These are phyloP conservation scores for Xylariaceae sp. DNA, from an alignment of 2,329 filamentous ascomycete species.

Conservation along the genomic window DNA sequence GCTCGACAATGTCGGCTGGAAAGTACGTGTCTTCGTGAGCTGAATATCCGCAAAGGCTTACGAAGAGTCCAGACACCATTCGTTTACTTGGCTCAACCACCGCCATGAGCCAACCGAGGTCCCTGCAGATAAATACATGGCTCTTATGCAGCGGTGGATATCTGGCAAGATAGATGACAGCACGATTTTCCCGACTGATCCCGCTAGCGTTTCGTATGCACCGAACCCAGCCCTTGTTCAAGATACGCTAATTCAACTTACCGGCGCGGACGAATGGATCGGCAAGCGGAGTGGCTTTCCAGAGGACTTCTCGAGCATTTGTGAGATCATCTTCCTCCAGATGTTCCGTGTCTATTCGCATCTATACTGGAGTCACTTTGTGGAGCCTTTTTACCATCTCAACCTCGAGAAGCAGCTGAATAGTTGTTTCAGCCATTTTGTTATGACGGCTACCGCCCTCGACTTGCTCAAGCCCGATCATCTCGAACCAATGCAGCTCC, in stretches of 20 bases:
- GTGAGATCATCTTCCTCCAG: not conserved
- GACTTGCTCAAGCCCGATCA: not conserved
- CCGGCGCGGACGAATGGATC: not conserved
- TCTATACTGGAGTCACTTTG: not conserved
- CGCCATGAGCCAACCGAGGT: not conserved
- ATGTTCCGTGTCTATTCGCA: conserved; percentile 1
- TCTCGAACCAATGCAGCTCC: not conserved
- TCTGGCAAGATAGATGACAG: not conserved
- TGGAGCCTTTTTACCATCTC: not conserved
- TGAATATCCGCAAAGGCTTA: not conserved
- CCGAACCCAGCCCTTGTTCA: not conserved
- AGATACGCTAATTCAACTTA: not conserved
- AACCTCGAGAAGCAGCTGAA: conserved; percentile 1
- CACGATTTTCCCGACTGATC: not conserved
- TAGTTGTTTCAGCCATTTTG: not conserved
- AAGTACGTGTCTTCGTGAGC: not conserved
- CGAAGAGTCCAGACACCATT: not conserved
- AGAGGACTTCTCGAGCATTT: not conserved
- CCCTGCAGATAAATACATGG: not conserved
- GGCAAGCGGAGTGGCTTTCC: conserved; percentile 2
- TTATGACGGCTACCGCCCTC: not conserved
- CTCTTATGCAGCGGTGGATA: not conserved
- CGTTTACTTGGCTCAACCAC: not conserved
- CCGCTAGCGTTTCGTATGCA: not conserved
- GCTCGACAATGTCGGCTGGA: not conserved